Base-by-base conservation (phyloP, 371 early-diverging fungal genomes). In the Funneliformis caledonium region DNA sequence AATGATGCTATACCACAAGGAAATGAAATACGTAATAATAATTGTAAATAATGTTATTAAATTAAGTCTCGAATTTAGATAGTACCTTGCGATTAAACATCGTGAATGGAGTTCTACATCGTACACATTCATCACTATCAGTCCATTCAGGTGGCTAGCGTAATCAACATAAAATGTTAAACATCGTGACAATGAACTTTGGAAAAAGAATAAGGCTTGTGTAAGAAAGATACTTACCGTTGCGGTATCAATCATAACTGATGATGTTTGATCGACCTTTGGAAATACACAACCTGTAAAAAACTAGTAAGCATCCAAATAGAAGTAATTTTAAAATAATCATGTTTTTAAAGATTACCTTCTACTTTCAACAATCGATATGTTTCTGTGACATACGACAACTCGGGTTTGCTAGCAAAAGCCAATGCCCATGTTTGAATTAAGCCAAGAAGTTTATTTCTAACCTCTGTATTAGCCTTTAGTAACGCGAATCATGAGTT, bases 141-240 rank as follows among this genome's bases (percentile, higher is more conserved):
- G 95, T 92, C 98, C 98, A 98, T 82, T 95, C 97, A 6, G 98
- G 98, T 26, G 98, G 95, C 94, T 95, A 77, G 22, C 10, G 10
- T 79, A n/a, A 78, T 50, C 14, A 11, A 50, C 14, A 59, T 43
- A 22, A 45, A 72, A 19, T 76, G 31, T 14, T 43, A 37, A 72
- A 37, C n/a, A 5, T 26, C 9, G 60, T 22, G 37, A 76, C 31
- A 61, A 78, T 42, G 45, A 59, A 74, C 5, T 45, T 5, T 33
- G 43, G 9, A 26, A 4, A 42, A 8, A 26, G 48, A 16, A 50
- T 50, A 19, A 65, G 7, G 69, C 10, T 33, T n/a, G 61, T 60
- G 26, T 26, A 68, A 26, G 26, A 69, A 77, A 60, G 48, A 6
- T 60, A 56, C 84, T 77, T 87, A 94, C 94, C 47, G 92, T 90